A percentile compares a stretch with the other conserved stretches of the same genome.
These are phyloP conservation scores for Microstegium vimineum DNA, from an alignment of 176 grass and related monocot genomes.

Conservation along the genomic window DNA sequence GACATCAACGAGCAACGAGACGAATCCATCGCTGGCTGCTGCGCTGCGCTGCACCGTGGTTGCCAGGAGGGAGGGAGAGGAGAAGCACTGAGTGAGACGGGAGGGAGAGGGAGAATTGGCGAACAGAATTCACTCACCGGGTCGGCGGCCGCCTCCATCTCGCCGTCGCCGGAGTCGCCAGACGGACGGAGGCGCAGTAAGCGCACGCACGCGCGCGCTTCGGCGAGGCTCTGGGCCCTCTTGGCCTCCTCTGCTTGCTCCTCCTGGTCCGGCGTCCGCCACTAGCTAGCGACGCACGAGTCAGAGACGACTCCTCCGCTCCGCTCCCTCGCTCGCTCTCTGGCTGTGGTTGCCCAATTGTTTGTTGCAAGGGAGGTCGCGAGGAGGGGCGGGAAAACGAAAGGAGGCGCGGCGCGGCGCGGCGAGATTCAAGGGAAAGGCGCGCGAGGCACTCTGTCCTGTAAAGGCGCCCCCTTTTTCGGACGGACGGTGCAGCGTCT, in stretches of 20 bases:
- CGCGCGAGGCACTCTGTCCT: too few relatives aligned
- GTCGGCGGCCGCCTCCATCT: conserved; percentile 32
- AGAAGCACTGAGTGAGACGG: background rate
- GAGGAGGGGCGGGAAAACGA: conserved; percentile 35
- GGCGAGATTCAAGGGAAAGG: conserved; percentile 31
- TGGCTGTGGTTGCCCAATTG: too few relatives aligned
- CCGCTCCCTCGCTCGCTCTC: background rate
- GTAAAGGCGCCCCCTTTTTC: too few relatives aligned
- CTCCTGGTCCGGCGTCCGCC: background rate
- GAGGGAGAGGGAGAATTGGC: too few relatives aligned
- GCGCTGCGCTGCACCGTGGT: background rate
- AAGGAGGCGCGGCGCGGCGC: background rate
- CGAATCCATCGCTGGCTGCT: background rate
- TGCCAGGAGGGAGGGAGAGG: too few relatives aligned
- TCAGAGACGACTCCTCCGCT: background rate
- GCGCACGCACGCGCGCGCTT: background rate
- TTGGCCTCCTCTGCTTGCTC: background rate
- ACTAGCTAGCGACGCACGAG: background rate
- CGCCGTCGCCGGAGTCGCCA: background rate
- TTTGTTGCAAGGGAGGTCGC: background rate
- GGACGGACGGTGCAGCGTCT: background rate
- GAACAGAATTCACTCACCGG: conserved; percentile 29
- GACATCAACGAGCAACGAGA: background rate
- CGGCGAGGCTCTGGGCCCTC: too few relatives aligned
- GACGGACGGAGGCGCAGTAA: background rate